Conservation (phyloP, 78 protist species). For the Guillardia theta region DNA sequence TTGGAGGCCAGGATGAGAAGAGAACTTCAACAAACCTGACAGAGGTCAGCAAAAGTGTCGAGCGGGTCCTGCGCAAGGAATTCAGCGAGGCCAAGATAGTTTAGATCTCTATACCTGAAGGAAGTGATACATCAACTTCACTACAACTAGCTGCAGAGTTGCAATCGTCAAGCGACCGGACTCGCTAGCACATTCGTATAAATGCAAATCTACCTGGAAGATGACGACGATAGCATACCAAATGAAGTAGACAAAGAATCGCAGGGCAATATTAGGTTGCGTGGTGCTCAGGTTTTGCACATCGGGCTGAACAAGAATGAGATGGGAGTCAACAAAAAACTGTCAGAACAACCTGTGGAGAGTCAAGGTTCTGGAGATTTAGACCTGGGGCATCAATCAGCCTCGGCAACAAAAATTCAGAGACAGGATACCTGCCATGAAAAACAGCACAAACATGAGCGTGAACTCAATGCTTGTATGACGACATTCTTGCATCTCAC, state of each 20-base stretch:
- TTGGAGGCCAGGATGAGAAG: neutral
- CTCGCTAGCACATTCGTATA: too few relatives aligned
- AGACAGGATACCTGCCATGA: too few relatives aligned
- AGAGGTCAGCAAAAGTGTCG: neutral
- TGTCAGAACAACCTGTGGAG: neutral
- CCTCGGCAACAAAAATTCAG: too few relatives aligned
- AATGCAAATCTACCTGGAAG: too few relatives aligned
- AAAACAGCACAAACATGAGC: neutral
- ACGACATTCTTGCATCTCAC: conserved; percentile 36
- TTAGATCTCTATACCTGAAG: neutral
- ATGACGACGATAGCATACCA: too few relatives aligned
- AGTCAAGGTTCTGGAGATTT: neutral
- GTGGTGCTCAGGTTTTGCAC: neutral
- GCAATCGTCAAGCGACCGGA: too few relatives aligned
- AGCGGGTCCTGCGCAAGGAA: neutral
- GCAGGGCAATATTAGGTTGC: neutral
- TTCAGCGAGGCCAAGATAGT: neutral
- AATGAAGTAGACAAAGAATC: neutral
- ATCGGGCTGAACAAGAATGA: neutral
- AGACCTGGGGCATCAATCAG: too few relatives aligned
- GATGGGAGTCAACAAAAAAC: too few relatives aligned
- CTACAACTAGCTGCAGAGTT: too few relatives aligned
- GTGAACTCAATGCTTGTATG: neutral
- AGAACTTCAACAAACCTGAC: conserved; percentile 26
- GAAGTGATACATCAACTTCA: too few relatives aligned